Evolutionary conservation across 306 rosid genomes (phyloP).

Genomic region (Cucurbita pepo): DNA sequence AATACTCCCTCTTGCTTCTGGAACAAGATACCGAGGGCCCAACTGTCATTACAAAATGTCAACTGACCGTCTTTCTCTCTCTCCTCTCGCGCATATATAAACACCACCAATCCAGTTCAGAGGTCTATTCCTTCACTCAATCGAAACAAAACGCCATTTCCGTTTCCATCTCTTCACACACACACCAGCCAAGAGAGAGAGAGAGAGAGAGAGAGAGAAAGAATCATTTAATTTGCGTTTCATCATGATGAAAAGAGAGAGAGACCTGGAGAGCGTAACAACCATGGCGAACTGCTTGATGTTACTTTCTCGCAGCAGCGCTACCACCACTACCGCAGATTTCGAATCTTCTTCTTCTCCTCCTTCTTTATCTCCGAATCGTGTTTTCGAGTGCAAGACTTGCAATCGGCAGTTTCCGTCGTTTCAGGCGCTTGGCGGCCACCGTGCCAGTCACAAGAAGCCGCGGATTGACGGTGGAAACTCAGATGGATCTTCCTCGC

Average conservation of each 20-base stretch:
- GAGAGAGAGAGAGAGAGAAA: neutral
- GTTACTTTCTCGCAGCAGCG: conserved; percentile 44
- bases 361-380: conserved; percentile 10
- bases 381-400: conserved; percentile 89
- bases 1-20: neutral
- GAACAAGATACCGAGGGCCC: conserved; percentile 4
- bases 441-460: conserved; percentile 93
- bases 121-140: neutral
- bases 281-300: conserved; percentile 83
- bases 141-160: neutral
- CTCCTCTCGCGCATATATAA: neutral
- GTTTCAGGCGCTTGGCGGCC: conserved; percentile 95
- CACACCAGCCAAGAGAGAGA: neutral
- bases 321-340: neutral
- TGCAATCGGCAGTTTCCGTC: conserved; percentile 74
- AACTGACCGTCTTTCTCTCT: neutral
- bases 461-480: conserved; percentile 30
- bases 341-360: neutral
- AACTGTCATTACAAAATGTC: conserved; percentile 5
- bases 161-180: neutral
- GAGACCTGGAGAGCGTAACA: conserved; percentile 35
- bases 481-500: conserved; percentile 10
- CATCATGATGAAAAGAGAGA: conserved; percentile 56
- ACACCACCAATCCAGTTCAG: neutral
- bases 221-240: neutral